A percentile compares a stretch with the other conserved stretches of the same genome.
phyloP scores from a whole-genome alignment of 805 yeast species.

The Naumovozyma dairenensis region DNA sequence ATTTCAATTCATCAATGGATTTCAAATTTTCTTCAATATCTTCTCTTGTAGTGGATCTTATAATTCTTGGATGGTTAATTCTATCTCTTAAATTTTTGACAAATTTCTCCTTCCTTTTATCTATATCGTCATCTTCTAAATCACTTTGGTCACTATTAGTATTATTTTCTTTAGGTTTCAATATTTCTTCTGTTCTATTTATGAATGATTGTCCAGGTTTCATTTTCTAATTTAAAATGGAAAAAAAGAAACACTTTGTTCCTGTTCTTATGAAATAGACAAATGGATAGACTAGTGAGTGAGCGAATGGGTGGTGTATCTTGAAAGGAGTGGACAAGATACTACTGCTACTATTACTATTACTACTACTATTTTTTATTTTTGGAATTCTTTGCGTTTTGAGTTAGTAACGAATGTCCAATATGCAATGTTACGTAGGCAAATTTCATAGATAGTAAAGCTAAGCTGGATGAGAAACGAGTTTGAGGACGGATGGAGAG shows the following conservation, averaged over 20 bases:
- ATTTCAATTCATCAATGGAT: conserved; percentile 67
- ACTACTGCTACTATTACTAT: too few species aligned
- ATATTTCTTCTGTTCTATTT: conserved; percentile 9
- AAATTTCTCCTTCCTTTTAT: neutral
- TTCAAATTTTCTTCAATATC: conserved; percentile 40
- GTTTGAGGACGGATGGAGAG: too few species aligned
- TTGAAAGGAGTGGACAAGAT: neutral
- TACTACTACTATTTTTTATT: too few species aligned
- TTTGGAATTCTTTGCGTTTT: too few species aligned
- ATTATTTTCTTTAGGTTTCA: neutral
- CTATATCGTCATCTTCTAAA: conserved; percentile 12
- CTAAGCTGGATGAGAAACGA: too few species aligned
- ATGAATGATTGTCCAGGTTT: conserved; percentile 7
- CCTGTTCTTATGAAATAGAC: neutral
- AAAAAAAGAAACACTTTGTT: too few species aligned
- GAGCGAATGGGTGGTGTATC: neutral
- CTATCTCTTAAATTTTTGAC: neutral
- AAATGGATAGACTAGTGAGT: neutral
- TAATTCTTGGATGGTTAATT: conserved; percentile 35
- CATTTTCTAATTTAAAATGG: conserved; percentile 4
- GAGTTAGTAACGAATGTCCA: too few species aligned
- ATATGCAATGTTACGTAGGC: too few species aligned
- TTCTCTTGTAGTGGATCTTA: conserved; percentile 28
- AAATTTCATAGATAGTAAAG: too few species aligned
- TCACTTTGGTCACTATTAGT: neutral